phyloP scores from a whole-genome alignment of 371 early-diverging fungal species.

The Mucor saturninus region DNA sequence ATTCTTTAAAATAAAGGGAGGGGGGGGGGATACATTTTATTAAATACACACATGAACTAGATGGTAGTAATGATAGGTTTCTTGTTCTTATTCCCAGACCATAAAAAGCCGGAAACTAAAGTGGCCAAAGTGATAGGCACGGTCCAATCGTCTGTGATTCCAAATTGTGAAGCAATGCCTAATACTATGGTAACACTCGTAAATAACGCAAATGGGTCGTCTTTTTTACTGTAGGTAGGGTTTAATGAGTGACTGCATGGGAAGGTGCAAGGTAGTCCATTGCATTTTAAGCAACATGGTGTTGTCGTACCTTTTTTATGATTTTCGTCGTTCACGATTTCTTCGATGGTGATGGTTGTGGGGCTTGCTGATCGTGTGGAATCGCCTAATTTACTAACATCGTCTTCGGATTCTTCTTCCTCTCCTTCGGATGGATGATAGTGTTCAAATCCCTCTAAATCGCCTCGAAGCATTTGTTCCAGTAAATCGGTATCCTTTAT shows the following conservation, averaged over 20 bases:
- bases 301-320: constrained; percentile 23
- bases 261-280: constrained; percentile 28
- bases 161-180: constrained; percentile 41
- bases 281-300: constrained; percentile 22
- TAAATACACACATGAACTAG: not conserved
- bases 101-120: constrained; percentile 47
- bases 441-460: constrained; percentile 31
- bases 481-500: constrained; percentile 50
- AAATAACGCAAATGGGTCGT: constrained; percentile 47
- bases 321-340: constrained; percentile 1
- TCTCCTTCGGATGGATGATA: constrained; percentile 8
- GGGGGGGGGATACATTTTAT: not conserved
- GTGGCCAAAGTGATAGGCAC: constrained; percentile 51
- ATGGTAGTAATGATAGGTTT: not conserved
- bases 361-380: constrained; percentile 7
- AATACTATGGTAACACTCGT: constrained; percentile 41
- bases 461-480: constrained; percentile 51
- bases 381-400: constrained; percentile 8
- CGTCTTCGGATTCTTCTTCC: constrained; percentile 18
- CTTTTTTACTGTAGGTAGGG: constrained; percentile 22
- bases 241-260: constrained; percentile 26
- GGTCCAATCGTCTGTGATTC: constrained; percentile 59
- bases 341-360: constrained; percentile 7
- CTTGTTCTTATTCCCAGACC: constrained; percentile 35
- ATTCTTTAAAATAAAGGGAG: not conserved